Percentiles rank a stretch among this genome's conserved stretches.
Evolutionary conservation across 441 rosid species (phyloP).

Genomic region (Cnidoscolus chayamansa): DNA sequence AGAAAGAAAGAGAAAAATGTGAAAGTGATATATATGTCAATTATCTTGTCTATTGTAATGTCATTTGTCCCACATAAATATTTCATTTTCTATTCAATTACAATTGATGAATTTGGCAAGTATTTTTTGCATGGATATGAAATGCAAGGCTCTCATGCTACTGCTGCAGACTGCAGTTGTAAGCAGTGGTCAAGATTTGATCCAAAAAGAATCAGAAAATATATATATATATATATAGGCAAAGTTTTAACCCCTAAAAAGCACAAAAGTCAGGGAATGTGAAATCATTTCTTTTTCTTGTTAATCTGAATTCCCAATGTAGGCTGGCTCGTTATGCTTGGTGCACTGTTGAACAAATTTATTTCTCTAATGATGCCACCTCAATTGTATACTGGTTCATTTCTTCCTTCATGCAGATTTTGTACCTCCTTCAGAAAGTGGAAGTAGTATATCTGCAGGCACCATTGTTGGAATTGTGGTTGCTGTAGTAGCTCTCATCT

Average conservation of each 20-base stretch:
- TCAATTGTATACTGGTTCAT: background rate
- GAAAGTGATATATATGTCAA: background rate
- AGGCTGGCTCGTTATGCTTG: background rate
- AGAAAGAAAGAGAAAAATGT: background rate
- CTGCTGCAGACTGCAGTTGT: background rate
- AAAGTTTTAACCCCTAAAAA: too few relatives aligned
- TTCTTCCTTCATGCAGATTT: constrained; percentile 34
- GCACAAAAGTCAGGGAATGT: background rate
- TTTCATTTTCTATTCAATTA: too few relatives aligned
- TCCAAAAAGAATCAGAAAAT: background rate
- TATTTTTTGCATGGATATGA: background rate
- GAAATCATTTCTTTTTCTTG: background rate
- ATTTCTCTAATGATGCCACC: background rate
- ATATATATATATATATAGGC: too few relatives aligned
- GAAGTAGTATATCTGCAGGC: constrained; percentile 30
- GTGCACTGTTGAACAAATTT: background rate
- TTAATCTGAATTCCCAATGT: background rate
- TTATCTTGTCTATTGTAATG: too few relatives aligned
- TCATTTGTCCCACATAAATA: too few relatives aligned
- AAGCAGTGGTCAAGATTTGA: background rate
- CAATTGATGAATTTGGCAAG: background rate
- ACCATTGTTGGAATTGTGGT: constrained; percentile 37
- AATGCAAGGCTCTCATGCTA: background rate
- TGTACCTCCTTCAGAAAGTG: constrained; percentile 31
- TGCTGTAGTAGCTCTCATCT: constrained; percentile 28